These are phyloP conservation scores for Mimosa pudica DNA, from an alignment of 306 rosid species.

Conservation along the genomic window DNA sequence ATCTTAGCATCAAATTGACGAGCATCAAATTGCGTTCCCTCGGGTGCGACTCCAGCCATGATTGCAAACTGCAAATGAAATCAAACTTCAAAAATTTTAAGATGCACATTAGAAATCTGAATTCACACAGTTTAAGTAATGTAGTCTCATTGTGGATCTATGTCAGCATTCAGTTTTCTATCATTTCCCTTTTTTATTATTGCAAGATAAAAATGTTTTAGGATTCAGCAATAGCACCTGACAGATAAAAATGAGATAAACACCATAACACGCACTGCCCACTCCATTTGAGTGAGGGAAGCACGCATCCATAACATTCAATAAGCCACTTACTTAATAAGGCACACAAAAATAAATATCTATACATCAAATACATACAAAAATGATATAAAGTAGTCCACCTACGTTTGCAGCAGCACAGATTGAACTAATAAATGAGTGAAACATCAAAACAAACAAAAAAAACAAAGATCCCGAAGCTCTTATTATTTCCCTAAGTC, in stretches of 20 bases:
- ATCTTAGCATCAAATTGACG: constrained; percentile 64
- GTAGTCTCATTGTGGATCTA: background rate
- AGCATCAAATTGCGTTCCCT: constrained; percentile 64
- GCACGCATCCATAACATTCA: background rate
- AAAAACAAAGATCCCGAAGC: background rate
- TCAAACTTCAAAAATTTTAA: background rate
- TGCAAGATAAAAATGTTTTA: background rate
- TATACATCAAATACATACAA: background rate
- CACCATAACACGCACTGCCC: background rate
- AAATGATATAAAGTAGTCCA: background rate
- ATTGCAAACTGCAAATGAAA: constrained; percentile 29
- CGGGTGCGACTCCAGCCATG: constrained; percentile 58
- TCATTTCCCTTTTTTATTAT: background rate
- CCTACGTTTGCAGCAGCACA: background rate
- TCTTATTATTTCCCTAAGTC: background rate
- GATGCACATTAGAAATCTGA: background rate
- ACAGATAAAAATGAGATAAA: background rate
- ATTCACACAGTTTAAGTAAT: background rate
- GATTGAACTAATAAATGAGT: background rate
- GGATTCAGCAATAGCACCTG: constrained; percentile 3
- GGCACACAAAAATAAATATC: background rate
- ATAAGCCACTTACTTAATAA: background rate
- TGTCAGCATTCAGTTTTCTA: background rate
- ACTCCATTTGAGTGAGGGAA: background rate
- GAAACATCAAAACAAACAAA: background rate